Base-by-base conservation (phyloP, 176 grass and related monocot genomes). In the Aegilops tauschii region DNA sequence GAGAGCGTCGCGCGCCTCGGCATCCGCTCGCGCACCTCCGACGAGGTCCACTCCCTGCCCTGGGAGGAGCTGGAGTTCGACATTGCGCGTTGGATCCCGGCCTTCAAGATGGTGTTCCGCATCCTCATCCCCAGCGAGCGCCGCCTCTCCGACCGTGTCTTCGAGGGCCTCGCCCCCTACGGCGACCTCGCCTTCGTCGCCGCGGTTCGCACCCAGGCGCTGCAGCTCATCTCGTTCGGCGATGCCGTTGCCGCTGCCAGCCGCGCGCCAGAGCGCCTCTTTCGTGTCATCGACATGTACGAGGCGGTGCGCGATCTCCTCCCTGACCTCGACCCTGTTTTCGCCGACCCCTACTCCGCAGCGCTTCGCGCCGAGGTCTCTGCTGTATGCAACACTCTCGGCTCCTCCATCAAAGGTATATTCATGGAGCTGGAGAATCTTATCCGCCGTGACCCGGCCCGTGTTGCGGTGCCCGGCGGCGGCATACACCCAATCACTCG, bases 371-470 rank as follows among this genome's bases (percentile, higher is more conserved):
- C 90, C 17, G 97, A 98, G 67, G 97, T 96, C 11, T 88, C 88
- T 30, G 79, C 93, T 18, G 85, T 95, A 2, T 92, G 87, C 84
- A 94, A 34, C 81, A 86, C 92, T 17, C 88, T 99, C 23, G 92
- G 92, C 3, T 92, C 90, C 50, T 92, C 97, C 47, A 96, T 99
- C 87, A 90, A 93, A 64, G 97, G 94, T 8, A 96, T 99, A 80
- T 99, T 99, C 92, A 91, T 99, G 88, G 97, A 99, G 79, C 65
- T 99, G 16, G 97, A 99, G 61, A 99, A 99, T 88, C 90, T 99
- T 1, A 94, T 99, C 76, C 94, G 97, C 29, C 97, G 97, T 34
- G 97, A 99, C 34, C 97, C 94, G 5, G 97, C 94, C 30, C 87
- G 89, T 54, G 80, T 91, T 37, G 87, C 87, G 1, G 90, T 94